phyloP scores from a whole-genome alignment of 495 filamentous ascomycete species.

The Penicillium nucicola region DNA sequence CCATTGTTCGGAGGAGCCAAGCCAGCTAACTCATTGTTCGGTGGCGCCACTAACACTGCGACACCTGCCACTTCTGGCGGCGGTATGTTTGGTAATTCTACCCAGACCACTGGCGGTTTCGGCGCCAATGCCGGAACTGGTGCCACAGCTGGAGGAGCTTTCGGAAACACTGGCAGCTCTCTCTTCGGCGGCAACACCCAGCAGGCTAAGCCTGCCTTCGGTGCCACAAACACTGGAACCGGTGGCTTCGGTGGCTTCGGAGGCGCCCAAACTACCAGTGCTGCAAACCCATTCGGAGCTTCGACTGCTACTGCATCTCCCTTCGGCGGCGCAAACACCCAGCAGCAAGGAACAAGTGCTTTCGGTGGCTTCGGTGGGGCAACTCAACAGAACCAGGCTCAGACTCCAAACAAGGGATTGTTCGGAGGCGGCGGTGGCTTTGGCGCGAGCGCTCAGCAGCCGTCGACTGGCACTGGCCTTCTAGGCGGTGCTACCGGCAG shows the following conservation, averaged over 20 bases:
- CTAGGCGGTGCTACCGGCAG: conserved; percentile 39
- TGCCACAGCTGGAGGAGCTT: conserved; percentile 20
- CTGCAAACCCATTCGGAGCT: conserved; percentile 33
- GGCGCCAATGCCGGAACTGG: conserved; percentile 21
- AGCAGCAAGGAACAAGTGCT: conserved; percentile 31
- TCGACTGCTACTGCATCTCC: conserved; percentile 28
- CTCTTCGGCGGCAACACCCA: conserved; percentile 48
- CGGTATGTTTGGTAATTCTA: conserved; percentile 16
- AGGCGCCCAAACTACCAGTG: conserved; percentile 27
- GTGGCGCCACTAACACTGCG: conserved; percentile 16
- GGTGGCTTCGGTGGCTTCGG: conserved; percentile 40
- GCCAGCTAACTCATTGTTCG: conserved; percentile 41
- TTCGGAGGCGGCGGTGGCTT: conserved; percentile 36
- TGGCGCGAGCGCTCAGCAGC: conserved; percentile 37
- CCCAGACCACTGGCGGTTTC: conserved; percentile 28
- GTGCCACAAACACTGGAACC: conserved; percentile 33
- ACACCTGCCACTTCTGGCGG: conserved; percentile 23
- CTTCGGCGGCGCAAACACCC: conserved; percentile 38
- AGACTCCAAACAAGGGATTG: conserved; percentile 42
- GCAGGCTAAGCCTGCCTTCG: conserved; percentile 38
- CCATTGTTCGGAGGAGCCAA: conserved; percentile 40
- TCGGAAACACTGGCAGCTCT: conserved; percentile 30
- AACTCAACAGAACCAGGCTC: conserved; percentile 37
- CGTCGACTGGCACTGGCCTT: conserved; percentile 31
- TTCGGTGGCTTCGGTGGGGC: conserved; percentile 42